These are phyloP conservation scores for Flaveria brownii DNA, from an alignment of 129 eudicot species.

Conservation along the genomic window DNA sequence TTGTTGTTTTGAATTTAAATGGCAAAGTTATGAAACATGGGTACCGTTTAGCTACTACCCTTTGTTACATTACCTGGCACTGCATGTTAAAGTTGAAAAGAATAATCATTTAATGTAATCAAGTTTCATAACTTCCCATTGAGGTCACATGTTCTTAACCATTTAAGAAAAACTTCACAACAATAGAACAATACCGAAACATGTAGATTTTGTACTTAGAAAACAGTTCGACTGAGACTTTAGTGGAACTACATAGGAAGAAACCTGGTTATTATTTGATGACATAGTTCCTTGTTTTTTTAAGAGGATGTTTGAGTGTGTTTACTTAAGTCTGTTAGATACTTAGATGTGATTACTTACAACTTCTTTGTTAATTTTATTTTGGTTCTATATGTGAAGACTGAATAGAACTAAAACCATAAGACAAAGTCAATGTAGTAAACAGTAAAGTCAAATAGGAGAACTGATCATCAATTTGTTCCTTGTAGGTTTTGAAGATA, in stretches of 20 bases:
- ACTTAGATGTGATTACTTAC: constrained; percentile 12
- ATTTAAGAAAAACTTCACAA: too few relatives aligned
- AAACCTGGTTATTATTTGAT: too few relatives aligned
- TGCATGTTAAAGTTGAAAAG: background rate
- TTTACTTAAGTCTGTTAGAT: background rate
- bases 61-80: too few relatives aligned
- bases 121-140: background rate
- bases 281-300: too few relatives aligned
- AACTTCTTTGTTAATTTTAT: background rate
- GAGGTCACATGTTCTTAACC: background rate
- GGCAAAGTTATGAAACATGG: background rate
- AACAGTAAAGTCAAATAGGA: background rate
- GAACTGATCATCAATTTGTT: constrained; percentile 13
- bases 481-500: constrained; percentile 31
- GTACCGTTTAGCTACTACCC: background rate
- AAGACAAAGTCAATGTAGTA: constrained; percentile 3
- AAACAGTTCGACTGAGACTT: too few relatives aligned
- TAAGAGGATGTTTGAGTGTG: background rate
- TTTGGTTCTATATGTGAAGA: constrained; percentile 17
- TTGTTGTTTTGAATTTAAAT: too few relatives aligned
- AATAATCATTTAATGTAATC: background rate
- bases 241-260: too few relatives aligned
- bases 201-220: too few relatives aligned
- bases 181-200: too few relatives aligned
- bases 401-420: constrained; percentile 21